Percentiles rank a stretch among this genome's conserved stretches.
phyloP scores from a whole-genome alignment of 2,329 filamentous ascomycete genomes.

The Cercospora sp. region DNA sequence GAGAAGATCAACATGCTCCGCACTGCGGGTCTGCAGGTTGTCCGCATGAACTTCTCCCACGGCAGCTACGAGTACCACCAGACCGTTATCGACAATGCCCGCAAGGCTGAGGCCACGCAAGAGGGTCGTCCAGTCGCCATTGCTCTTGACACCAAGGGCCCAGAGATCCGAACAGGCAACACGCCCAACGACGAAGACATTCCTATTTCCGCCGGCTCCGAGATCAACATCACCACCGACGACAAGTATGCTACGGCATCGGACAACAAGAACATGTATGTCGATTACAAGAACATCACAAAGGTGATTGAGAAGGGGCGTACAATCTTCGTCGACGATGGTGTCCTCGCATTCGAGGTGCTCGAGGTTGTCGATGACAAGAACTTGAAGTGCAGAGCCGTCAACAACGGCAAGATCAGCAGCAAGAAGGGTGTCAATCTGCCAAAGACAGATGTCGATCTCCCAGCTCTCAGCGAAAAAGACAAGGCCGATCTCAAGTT shows the following conservation, averaged over 20 bases:
- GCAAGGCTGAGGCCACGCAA: conserved; percentile 76
- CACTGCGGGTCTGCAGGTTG: conserved; percentile 86
- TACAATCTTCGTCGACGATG: conserved; percentile 97
- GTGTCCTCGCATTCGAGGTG: conserved; percentile 95
- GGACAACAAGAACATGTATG: conserved; percentile 94
- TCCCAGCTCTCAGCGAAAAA: conserved; percentile 96
- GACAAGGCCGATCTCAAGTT: conserved; percentile 92
- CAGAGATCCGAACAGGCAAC: conserved; percentile 83
- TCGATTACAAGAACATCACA: conserved; percentile 99
- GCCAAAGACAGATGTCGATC: conserved; percentile 96
- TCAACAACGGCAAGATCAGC: conserved; percentile 98
- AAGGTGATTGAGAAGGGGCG: conserved; percentile 91
- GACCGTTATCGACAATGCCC: conserved; percentile 94
- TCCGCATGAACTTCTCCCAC: conserved; percentile 99
- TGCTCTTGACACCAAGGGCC: conserved; percentile 83
- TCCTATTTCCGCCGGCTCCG: conserved; percentile 76
- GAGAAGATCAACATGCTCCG: conserved; percentile 96
- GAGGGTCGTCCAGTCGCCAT: conserved; percentile 88
- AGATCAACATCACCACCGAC: conserved; percentile 96
- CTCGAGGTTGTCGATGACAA: conserved; percentile 82
- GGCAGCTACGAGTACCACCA: conserved; percentile 95
- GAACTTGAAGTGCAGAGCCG: conserved; percentile 80
- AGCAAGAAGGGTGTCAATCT: conserved; percentile 99
- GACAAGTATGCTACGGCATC: conserved; percentile 82
- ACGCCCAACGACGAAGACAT: conserved; percentile 70